Base-by-base conservation (phyloP, 2,329 filamentous ascomycete species). In the Pyrenochaeta sp. region DNA sequence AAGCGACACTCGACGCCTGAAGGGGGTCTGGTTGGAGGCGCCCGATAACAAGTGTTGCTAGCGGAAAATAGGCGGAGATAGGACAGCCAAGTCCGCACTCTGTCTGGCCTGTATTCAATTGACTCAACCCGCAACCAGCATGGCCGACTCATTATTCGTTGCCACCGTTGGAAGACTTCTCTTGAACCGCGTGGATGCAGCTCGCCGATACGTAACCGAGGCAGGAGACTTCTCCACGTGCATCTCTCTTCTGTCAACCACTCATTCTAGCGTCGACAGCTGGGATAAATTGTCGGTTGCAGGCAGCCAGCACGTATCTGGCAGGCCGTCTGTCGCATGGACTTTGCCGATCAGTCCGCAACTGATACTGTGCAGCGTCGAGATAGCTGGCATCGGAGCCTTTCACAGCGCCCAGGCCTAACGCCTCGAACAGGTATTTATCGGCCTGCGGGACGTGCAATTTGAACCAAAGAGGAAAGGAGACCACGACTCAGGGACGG, bases 281-380 rank as follows among this genome's bases (percentile, higher is more conserved):
- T 32, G 38, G 34, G 44, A 10, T 29, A 11, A 20, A 15, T 4
- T 36, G 24, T 38, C 34, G 28, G 40, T 35, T 35, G 28, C 40
- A 43, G 27, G 35, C 13, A 39, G 23, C 35, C 35, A 21, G 14
- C 27, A 36, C 23, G 15, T 29, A 39, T 44, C 29, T 23, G 29
- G 35, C 18, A 22, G 23, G 30, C 23, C 34, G 30, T n/a, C 18
- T 30, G 41, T 23, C 23, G 34, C 27, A 28, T 26, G 32, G 20
- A 43, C 28, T 23, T n/a, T 18, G 41, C 41, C 35, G 35, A 39
- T 39, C 29, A 20, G 13, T 29, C 35, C 30, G 10, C 30, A 30
- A 35, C 13, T 30, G 29, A 35, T 37, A 35, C 17, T 28, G 13
- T 24, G 28, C 41, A 29, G 28, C 37, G 11, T 44, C 29, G 41